phyloP scores from a whole-genome alignment of 192 early-diverging fungal species.

The Spinellus fusiger region DNA sequence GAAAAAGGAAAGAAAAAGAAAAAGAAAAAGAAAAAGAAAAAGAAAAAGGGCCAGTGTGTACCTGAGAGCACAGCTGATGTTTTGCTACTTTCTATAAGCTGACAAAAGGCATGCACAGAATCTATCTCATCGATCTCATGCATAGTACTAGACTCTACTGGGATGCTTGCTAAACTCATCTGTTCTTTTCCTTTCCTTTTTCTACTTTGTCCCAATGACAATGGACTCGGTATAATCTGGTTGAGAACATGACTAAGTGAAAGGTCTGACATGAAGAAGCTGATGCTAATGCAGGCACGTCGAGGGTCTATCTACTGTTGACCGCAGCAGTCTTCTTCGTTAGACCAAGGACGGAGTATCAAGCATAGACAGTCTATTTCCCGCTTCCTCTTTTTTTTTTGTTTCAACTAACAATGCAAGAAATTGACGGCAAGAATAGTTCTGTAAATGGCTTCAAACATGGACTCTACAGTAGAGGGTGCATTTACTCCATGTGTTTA shows the following conservation, averaged over 20 bases:
- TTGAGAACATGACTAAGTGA: conserved; percentile 15
- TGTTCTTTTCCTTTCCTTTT: conserved; percentile 15
- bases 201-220: neutral
- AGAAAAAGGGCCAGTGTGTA: neutral
- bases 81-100: neutral
- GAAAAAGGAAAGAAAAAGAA: too few relatives aligned
- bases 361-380: too few relatives aligned
- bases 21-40: neutral
- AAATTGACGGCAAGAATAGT: too few relatives aligned
- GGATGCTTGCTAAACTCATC: neutral
- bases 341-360: too few relatives aligned
- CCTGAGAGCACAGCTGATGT: neutral
- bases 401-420: too few relatives aligned
- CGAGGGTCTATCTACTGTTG: too few relatives aligned
- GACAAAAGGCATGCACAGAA: neutral
- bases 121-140: neutral
- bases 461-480: too few relatives aligned
- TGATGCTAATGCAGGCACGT: too few relatives aligned
- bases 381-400: too few relatives aligned
- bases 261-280: neutral
- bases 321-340: too few relatives aligned
- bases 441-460: too few relatives aligned
- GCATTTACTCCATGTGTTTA: too few relatives aligned
- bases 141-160: neutral
- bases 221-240: conserved; percentile 3